Evolutionary conservation across 163 green algal species (phyloP).

Genomic region (Scenedesmus sp.): DNA sequence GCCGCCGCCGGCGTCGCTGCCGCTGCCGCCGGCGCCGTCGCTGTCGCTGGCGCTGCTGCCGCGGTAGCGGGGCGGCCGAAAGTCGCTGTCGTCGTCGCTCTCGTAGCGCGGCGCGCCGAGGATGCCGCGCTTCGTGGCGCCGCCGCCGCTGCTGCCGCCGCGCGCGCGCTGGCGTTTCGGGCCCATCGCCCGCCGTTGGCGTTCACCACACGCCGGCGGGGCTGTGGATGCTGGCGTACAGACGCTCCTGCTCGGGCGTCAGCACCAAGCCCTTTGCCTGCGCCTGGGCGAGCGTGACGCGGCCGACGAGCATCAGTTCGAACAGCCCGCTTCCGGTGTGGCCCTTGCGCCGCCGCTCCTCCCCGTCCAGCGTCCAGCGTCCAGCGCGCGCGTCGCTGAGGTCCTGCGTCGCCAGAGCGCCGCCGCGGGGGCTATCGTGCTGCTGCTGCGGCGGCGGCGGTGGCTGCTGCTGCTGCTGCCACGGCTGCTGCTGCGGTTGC

Average conservation of each 20-base stretch:
- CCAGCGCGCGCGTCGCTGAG: too few species aligned
- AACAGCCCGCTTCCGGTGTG: too few species aligned
- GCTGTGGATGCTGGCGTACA: background rate
- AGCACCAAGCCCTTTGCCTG: background rate
- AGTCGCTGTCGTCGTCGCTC: constrained; percentile 27
- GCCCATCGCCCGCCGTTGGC: background rate
- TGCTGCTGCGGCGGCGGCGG: too few species aligned
- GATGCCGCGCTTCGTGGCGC: constrained; percentile 1
- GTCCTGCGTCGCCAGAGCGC: too few species aligned
- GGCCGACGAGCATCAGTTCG: constrained; percentile 8
- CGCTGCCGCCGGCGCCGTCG: too few species aligned
- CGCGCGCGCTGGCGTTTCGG: constrained; percentile 6
- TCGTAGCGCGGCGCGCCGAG: constrained; percentile 11
- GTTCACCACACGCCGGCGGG: background rate
- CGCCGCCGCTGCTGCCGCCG: background rate
- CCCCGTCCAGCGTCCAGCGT: too few species aligned
- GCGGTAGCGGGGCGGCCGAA: background rate
- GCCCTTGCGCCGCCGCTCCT: too few species aligned
- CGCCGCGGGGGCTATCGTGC: too few species aligned
- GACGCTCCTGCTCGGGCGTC: constrained; percentile 8
- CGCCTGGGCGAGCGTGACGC: background rate
- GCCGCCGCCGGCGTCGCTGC: too few species aligned
- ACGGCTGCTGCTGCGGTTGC: too few species aligned
- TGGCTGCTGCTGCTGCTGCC: too few species aligned
- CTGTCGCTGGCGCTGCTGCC: constrained; percentile 3